These are phyloP conservation scores for Kodamaea kaohsiungensis DNA, from an alignment of 805 yeast species.

Conservation along the genomic window DNA sequence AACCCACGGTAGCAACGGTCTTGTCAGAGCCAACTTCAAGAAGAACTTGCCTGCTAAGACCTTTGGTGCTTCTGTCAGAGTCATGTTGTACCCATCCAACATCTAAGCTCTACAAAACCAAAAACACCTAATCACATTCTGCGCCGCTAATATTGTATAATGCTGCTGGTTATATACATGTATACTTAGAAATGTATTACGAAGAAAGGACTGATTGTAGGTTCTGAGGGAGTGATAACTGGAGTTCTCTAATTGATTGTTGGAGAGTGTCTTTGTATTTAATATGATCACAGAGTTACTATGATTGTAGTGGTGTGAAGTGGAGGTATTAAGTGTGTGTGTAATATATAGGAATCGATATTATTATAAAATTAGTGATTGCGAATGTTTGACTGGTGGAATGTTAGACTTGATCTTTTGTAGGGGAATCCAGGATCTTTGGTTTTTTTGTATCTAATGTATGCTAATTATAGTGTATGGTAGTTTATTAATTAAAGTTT, in stretches of 20 bases:
- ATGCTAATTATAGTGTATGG: too few relatives aligned
- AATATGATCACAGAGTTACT: background rate
- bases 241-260: background rate
- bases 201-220: background rate
- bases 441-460: too few relatives aligned
- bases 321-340: too few relatives aligned
- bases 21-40: constrained; percentile 98
- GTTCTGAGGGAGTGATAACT: background rate
- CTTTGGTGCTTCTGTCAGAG: constrained; percentile 99
- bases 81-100: constrained; percentile 99
- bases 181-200: constrained; percentile 13
- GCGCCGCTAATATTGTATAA: constrained; percentile 8
- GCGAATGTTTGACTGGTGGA: too few relatives aligned
- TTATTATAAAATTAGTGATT: too few relatives aligned
- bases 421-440: too few relatives aligned
- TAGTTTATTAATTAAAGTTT: too few relatives aligned
- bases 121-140: background rate
- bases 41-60: constrained; percentile 99
- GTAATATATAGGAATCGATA: too few relatives aligned
- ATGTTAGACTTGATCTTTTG: too few relatives aligned
- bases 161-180: constrained; percentile 9
- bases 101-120: constrained; percentile 57
- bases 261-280: background rate
- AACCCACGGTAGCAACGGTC: constrained; percentile 98
- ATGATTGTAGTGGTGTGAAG: background rate